Percentiles rank a stretch among this genome's conserved stretches.
Conservation (phyloP, 257 asterid genomes). For the Thymus quinquecostatus region DNA sequence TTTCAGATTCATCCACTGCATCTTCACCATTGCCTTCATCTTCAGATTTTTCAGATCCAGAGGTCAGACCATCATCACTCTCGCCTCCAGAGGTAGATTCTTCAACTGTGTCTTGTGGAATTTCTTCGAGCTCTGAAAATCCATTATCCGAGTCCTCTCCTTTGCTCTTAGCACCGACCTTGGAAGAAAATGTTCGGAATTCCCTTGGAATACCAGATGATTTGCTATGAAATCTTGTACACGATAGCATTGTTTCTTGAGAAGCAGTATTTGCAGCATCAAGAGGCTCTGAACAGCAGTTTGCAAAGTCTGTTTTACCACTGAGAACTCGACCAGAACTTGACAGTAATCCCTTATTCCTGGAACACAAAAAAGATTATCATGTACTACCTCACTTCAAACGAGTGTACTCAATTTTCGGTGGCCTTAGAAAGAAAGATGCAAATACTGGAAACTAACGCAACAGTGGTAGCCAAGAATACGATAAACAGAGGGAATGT, state of each 20-base stretch:
- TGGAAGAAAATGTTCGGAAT: slow-evolving; percentile 51
- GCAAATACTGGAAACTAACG: not conserved
- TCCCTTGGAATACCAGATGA: slow-evolving; percentile 35
- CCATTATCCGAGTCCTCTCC: slow-evolving; percentile 38
- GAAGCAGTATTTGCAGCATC: slow-evolving; percentile 36
- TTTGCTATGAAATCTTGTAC: slow-evolving; percentile 41
- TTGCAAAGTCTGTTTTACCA: slow-evolving; percentile 44
- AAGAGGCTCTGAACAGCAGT: slow-evolving; percentile 31
- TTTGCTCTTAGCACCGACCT: slow-evolving; percentile 22
- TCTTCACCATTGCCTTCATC: slow-evolving; percentile 47
- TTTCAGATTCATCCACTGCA: slow-evolving; percentile 36
- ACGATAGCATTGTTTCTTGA: slow-evolving; percentile 30
- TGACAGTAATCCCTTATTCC: slow-evolving; percentile 51
- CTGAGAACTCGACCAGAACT: slow-evolving; percentile 40
- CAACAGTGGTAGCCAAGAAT: not conserved
- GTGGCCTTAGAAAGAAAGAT: not conserved
- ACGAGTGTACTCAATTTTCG: not conserved
- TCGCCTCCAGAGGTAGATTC: slow-evolving; percentile 32
- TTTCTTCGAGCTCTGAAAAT: slow-evolving; percentile 59
- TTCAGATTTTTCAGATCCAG: slow-evolving; percentile 51
- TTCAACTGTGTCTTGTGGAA: slow-evolving; percentile 33
- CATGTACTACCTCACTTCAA: not conserved
- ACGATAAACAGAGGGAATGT: not conserved
- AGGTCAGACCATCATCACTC: slow-evolving; percentile 38
- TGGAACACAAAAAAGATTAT: slow-evolving; percentile 35